Conservation (phyloP, 108 stramenopile species). For the Conticribra weissflogii region DNA sequence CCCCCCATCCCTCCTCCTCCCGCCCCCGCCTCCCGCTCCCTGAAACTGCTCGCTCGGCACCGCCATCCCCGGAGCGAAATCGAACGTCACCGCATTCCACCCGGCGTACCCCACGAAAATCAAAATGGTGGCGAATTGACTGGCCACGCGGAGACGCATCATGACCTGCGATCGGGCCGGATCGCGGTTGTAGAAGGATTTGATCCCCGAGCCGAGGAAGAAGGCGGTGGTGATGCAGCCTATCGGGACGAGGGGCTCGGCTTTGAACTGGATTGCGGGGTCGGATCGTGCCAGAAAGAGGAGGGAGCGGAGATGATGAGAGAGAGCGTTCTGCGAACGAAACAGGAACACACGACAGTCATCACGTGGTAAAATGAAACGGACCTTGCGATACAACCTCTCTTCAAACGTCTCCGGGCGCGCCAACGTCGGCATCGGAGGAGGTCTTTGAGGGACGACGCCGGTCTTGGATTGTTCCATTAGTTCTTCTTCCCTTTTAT, state of each 20-base stretch:
- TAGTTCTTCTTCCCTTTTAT: background rate
- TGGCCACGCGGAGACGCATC: constrained; percentile 84
- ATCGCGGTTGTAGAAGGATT: constrained; percentile 81
- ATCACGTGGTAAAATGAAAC: constrained; percentile 12
- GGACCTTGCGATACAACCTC: constrained; percentile 76
- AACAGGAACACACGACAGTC: background rate
- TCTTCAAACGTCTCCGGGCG: constrained; percentile 73
- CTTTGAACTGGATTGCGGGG: constrained; percentile 80
- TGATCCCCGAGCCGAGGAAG: constrained; percentile 79
- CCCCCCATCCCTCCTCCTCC: no score
- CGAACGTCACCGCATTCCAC: constrained; percentile 66
- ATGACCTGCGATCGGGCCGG: constrained; percentile 73
- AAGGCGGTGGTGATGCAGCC: constrained; percentile 84
- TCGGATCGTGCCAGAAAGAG: background rate
- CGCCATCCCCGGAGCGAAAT: constrained; percentile 65
- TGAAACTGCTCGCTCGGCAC: constrained; percentile 34
- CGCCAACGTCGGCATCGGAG: constrained; percentile 46
- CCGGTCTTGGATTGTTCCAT: constrained; percentile 1
- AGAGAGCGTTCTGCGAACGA: background rate
- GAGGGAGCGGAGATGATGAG: background rate
- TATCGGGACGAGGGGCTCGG: constrained; percentile 85
- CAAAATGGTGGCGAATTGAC: constrained; percentile 81
- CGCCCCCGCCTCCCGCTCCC: constrained; percentile 14
- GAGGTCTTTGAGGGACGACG: background rate
- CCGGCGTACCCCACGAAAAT: constrained; percentile 85